Evolutionary conservation across 495 filamentous ascomycete genomes (phyloP).

Genomic region (Penicillium flavigenum): DNA sequence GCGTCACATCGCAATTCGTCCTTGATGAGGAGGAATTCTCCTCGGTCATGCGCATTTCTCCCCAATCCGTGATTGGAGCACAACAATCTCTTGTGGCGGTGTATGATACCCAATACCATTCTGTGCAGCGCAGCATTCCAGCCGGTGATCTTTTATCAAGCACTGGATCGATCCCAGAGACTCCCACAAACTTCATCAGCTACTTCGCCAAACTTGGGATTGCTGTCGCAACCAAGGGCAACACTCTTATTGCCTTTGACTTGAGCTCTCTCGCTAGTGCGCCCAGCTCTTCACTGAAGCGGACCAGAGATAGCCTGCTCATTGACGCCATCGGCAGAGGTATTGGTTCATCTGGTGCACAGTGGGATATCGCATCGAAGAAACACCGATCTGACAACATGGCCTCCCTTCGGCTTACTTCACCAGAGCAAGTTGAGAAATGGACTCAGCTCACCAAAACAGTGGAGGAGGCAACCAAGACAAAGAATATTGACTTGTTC

Average conservation of each 20-base stretch:
- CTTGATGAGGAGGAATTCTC: constrained; percentile 43
- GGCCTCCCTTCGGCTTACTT: constrained; percentile 33
- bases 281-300: constrained; percentile 52
- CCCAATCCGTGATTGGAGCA: constrained; percentile 47
- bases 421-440: constrained; percentile 35
- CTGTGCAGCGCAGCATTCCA: constrained; percentile 57
- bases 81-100: constrained; percentile 50
- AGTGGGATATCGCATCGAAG: constrained; percentile 38
- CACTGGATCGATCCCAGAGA: constrained; percentile 22
- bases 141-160: constrained; percentile 42
- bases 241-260: constrained; percentile 60
- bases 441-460: constrained; percentile 37
- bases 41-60: constrained; percentile 47
- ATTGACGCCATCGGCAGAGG: constrained; percentile 69
- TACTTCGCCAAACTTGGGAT: constrained; percentile 64
- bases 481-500: constrained; percentile 33
- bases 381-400: constrained; percentile 36
- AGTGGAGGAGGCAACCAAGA: constrained; percentile 29
- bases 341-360: constrained; percentile 38
- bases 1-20: constrained; percentile 42
- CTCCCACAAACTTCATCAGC: constrained; percentile 45
- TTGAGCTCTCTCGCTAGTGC: constrained; percentile 55
- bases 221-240: constrained; percentile 57
- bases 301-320: constrained; percentile 63
- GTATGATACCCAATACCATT: constrained; percentile 66